Base-by-base conservation (phyloP, 208 protist genomes). In the Acanthamoeba triangularis region DNA sequence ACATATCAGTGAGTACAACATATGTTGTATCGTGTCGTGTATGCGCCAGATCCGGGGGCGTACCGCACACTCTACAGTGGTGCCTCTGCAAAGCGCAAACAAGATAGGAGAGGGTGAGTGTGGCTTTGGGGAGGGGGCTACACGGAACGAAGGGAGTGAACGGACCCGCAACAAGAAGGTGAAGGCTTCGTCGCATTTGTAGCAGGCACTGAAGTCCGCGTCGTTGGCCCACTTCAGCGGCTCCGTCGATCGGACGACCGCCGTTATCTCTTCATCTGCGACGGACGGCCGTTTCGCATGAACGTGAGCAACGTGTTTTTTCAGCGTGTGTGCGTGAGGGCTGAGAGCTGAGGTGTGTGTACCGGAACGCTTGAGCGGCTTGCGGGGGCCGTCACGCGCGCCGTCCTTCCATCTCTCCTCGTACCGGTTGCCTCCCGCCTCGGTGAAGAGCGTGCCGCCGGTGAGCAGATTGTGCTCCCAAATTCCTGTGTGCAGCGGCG, bases 351-450 rank as follows among this genome's bases (percentile, higher is more conserved):
- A 23, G 16, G 11, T 7, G 3, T 44, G 5, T 30, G 5, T 90
- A 90, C 84, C 84, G 6, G 84, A 44, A 37, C 84, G 84, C 52
- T 90, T 90, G 8, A 90, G 30, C 2, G 84, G 47, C 52, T 30
- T 61, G 11, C 84, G 3, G 14, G 84, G 30, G 3, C 84, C 84
- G 23, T 90, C 84, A 4, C 84, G 28, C 11, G 59, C 84, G 20
- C 84, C 84, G 30, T 90, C 84, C 28, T 90, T 90, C 84, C 84
- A 90, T 23, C 41, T 61, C 84, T 90, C 84, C 84, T 90, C 84
- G 30, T 49, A 90, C 14, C 59, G 49, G 14, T 33, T 90, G 52
- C 84, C 84, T 3, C 37, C 28, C 33, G 52, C 30, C 56, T 90
- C 54, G 28, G 84, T 90, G 56, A 90, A 90, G 28, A 47, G 5